Evolutionary conservation across 768 basidiomycete genomes (phyloP).

Genomic region (Russula emetica): DNA sequence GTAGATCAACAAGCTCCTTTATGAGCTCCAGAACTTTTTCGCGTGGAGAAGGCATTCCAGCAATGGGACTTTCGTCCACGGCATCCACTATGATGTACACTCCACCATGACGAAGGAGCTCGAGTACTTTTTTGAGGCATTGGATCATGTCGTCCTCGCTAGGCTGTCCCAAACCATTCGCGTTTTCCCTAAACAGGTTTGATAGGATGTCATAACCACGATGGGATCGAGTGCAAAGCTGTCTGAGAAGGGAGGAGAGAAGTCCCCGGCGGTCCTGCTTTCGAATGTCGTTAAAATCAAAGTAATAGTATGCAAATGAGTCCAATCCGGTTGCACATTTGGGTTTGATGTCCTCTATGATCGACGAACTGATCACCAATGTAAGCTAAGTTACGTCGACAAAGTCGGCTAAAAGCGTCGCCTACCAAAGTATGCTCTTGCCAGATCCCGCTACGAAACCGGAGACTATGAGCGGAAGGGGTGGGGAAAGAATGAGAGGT

Average conservation of each 20-base stretch:
- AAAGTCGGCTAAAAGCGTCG: not conserved
- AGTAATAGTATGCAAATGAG: not conserved
- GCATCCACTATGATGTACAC: not conserved
- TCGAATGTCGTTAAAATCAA: not conserved
- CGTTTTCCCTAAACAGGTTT: not conserved
- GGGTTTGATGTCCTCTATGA: not conserved
- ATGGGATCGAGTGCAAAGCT: slow-evolving; percentile 2
- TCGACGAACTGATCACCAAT: not conserved
- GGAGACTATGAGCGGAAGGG: not conserved
- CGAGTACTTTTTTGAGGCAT: not conserved
- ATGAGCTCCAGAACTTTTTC: too few species aligned
- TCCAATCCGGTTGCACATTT: not conserved
- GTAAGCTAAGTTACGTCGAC: not conserved
- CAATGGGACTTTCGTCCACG: not conserved
- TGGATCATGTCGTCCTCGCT: not conserved
- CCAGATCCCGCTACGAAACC: slow-evolving; percentile 8
- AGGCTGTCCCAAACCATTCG: not conserved
- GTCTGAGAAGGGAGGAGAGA: slow-evolving; percentile 3
- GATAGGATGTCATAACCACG: not conserved
- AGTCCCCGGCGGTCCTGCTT: slow-evolving; percentile 6
- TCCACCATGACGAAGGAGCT: not conserved
- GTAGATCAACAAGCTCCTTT: too few species aligned
- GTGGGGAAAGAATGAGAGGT: too few species aligned
- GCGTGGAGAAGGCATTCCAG: not conserved
- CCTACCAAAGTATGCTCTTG: slow-evolving; percentile 9